phyloP scores from a whole-genome alignment of 2,329 filamentous ascomycete genomes.

The Dothiorella sarmentorum region DNA sequence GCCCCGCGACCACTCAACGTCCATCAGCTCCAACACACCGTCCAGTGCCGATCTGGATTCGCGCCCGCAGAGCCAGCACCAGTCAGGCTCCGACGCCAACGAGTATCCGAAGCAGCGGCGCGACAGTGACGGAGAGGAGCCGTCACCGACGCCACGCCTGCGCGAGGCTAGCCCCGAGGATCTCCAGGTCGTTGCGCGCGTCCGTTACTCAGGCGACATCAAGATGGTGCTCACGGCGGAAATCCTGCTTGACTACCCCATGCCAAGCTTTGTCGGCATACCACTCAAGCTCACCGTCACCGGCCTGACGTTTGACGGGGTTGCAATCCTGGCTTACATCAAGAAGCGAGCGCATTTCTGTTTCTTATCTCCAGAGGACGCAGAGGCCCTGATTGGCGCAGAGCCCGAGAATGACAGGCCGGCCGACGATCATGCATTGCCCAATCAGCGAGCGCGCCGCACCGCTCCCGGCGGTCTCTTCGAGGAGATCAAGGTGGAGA shows the following conservation, averaged over 20 bases:
- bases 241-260: slow-evolving; percentile 94
- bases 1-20: slow-evolving; percentile 34
- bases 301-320: slow-evolving; percentile 89
- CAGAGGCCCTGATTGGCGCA: slow-evolving; percentile 59
- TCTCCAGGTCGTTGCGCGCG: slow-evolving; percentile 87
- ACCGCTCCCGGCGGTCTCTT: slow-evolving; percentile 68
- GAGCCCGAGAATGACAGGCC: slow-evolving; percentile 29
- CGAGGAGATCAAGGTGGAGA: slow-evolving; percentile 93
- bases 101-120: neutral
- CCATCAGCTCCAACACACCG: slow-evolving; percentile 46
- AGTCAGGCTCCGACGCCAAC: slow-evolving; percentile 23
- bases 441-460: slow-evolving; percentile 25
- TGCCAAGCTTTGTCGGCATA: slow-evolving; percentile 96
- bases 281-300: slow-evolving; percentile 94
- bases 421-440: slow-evolving; percentile 22
- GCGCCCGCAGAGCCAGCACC: slow-evolving; percentile 44
- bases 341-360: slow-evolving; percentile 87
- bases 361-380: slow-evolving; percentile 90
- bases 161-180: slow-evolving; percentile 79
- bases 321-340: slow-evolving; percentile 88
- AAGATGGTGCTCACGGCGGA: slow-evolving; percentile 87
- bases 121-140: slow-evolving; percentile 23
- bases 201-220: slow-evolving; percentile 84
- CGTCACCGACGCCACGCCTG: slow-evolving; percentile 51
- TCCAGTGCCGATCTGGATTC: slow-evolving; percentile 45